Conservation (phyloP, 2,329 filamentous ascomycete species). For the Helotiales sp. region DNA sequence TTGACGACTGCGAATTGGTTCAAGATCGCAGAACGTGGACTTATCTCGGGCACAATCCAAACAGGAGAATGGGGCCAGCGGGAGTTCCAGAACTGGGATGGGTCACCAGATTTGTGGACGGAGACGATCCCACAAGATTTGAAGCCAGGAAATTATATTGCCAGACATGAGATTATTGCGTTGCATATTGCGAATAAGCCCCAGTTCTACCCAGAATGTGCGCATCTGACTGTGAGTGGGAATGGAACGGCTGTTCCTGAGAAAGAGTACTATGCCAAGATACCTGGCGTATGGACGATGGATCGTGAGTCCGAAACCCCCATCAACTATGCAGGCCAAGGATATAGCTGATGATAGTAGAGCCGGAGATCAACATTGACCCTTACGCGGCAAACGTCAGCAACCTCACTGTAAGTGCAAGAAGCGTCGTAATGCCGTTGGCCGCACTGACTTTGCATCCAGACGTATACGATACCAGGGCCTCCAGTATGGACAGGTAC, state of each 20-base stretch:
- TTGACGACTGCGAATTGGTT: constrained; percentile 13
- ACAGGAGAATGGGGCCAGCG: constrained; percentile 18
- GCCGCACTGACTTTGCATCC: neutral
- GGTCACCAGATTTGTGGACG: constrained; percentile 39
- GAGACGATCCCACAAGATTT: constrained; percentile 49
- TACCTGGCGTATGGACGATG: constrained; percentile 19
- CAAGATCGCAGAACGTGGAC: constrained; percentile 18
- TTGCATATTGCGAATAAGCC: constrained; percentile 22
- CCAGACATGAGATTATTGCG: constrained; percentile 26
- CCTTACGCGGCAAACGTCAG: constrained; percentile 9
- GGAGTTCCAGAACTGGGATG: constrained; percentile 18
- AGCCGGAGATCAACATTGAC: constrained; percentile 22
- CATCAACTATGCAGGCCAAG: neutral
- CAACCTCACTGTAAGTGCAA: constrained; percentile 9
- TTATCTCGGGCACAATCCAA: constrained; percentile 13
- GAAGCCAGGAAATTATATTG: constrained; percentile 31
- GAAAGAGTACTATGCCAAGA: constrained; percentile 13
- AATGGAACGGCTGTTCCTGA: constrained; percentile 16
- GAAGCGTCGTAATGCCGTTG: neutral
- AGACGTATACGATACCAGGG: constrained; percentile 9
- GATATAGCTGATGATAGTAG: constrained; percentile 4
- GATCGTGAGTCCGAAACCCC: constrained; percentile 10
- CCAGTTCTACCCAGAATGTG: constrained; percentile 25
- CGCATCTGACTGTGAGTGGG: constrained; percentile 18
- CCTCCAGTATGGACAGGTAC: constrained; percentile 11